Percentiles rank a stretch among this genome's conserved stretches.
Evolutionary conservation across 345 rosid species (phyloP).

Genomic region (Melaleuca alternifolia): DNA sequence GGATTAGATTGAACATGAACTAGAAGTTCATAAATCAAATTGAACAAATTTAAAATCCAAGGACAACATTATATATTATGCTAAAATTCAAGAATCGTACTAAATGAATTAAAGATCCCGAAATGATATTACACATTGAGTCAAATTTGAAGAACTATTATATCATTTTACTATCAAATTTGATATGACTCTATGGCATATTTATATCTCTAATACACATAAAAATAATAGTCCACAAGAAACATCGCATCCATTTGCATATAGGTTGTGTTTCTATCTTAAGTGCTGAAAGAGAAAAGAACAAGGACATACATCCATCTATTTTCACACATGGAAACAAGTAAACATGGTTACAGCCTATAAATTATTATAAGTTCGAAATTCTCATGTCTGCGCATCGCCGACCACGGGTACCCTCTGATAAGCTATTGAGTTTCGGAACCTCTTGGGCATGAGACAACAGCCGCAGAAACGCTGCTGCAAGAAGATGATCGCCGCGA

Average conservation of each 20-base stretch:
- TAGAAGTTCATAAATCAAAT: background rate
- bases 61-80: too few relatives aligned
- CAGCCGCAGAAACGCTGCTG: conserved; percentile 44
- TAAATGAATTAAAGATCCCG: background rate
- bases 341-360: background rate
- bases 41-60: too few relatives aligned
- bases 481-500: conserved; percentile 23
- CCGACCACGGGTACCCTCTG: conserved; percentile 16
- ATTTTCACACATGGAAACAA: background rate
- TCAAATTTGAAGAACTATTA: background rate
- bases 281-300: background rate
- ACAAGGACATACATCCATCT: background rate
- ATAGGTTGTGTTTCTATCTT: background rate
- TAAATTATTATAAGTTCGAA: background rate
- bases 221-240: background rate
- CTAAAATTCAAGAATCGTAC: too few relatives aligned
- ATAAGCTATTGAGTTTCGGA: conserved; percentile 8
- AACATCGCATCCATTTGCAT: background rate
- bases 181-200: background rate
- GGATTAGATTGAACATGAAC: background rate
- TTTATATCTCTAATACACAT: background rate
- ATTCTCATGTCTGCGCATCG: background rate
- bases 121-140: accelerated
- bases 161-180: background rate
- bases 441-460: conserved; percentile 27